Conservation (phyloP, 345 rosid species). For the Populus euphratica region DNA sequence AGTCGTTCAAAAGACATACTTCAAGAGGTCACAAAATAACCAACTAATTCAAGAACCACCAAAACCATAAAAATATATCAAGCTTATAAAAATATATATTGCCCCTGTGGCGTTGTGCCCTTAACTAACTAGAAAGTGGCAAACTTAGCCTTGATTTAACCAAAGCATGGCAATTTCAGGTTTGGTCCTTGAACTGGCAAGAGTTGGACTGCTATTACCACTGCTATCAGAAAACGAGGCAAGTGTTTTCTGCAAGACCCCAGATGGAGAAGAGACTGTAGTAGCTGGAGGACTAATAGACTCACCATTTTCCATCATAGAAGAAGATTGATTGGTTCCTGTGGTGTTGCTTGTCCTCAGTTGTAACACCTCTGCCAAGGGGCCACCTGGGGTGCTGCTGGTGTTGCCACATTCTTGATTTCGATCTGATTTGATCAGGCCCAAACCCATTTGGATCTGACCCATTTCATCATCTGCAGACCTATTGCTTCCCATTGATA, state of each 20-base stretch:
- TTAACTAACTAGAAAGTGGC: background rate
- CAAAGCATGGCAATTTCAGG: constrained; percentile 36
- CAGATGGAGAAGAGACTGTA: constrained; percentile 54
- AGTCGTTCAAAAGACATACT: background rate
- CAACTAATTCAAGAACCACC: background rate
- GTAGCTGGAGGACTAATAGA: constrained; percentile 28
- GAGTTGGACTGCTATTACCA: constrained; percentile 44
- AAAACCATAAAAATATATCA: background rate
- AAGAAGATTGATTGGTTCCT: constrained; percentile 20
- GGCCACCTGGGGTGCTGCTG: constrained; percentile 57
- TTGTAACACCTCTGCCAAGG: constrained; percentile 67
- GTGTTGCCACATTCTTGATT: constrained; percentile 19
- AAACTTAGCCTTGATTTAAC: constrained; percentile 29
- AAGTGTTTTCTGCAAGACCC: constrained; percentile 43
- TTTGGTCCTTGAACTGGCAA: constrained; percentile 29
- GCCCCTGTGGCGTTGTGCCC: background rate
- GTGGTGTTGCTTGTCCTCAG: constrained; percentile 20
- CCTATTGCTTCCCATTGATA: constrained; percentile 48
- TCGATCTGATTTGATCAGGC: constrained; percentile 26
- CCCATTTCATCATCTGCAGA: constrained; percentile 37
- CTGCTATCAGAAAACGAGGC: constrained; percentile 66
- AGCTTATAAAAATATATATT: background rate
- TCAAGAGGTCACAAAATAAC: too few species aligned
- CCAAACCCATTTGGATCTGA: constrained; percentile 37
- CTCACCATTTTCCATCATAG: constrained; percentile 19